phyloP scores from a whole-genome alignment of 306 rosid genomes.

The Begonia peltatifolia region DNA sequence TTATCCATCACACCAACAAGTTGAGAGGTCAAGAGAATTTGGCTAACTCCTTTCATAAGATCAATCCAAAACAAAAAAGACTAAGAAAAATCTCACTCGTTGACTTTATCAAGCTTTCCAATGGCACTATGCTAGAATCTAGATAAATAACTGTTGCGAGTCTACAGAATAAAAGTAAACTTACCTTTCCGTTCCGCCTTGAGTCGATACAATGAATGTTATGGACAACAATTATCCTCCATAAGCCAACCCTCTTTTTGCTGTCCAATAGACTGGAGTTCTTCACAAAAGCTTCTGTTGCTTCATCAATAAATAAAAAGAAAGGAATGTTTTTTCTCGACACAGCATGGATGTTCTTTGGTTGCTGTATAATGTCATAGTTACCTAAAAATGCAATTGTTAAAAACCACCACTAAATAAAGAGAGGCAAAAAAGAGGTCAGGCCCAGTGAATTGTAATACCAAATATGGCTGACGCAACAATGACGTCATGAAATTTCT shows the following conservation, averaged over 20 bases:
- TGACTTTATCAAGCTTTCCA: too few species aligned
- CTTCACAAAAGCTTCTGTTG: slow-evolving; percentile 61
- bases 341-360: slow-evolving; percentile 46
- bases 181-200: slow-evolving; percentile 88
- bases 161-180: background rate
- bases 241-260: slow-evolving; percentile 58
- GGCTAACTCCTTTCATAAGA: too few species aligned
- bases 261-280: slow-evolving; percentile 47
- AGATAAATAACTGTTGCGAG: too few species aligned
- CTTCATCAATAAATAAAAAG: slow-evolving; percentile 74
- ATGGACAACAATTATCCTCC: slow-evolving; percentile 67
- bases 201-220: slow-evolving; percentile 60
- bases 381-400: slow-evolving; percentile 45
- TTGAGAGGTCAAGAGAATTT: background rate
- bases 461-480: slow-evolving; percentile 90
- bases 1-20: slow-evolving; percentile 1
- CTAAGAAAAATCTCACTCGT: too few species aligned
- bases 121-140: too few species aligned
- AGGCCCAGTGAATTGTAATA: slow-evolving; percentile 7
- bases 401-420: slow-evolving; percentile 4
- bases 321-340: slow-evolving; percentile 49
- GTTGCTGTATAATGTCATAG: slow-evolving; percentile 78
- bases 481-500: slow-evolving; percentile 56
- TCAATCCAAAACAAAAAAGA: too few species aligned
- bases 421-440: background rate